Conservation (phyloP, 768 basidiomycete species). For the Xerocomellus intermedius region DNA sequence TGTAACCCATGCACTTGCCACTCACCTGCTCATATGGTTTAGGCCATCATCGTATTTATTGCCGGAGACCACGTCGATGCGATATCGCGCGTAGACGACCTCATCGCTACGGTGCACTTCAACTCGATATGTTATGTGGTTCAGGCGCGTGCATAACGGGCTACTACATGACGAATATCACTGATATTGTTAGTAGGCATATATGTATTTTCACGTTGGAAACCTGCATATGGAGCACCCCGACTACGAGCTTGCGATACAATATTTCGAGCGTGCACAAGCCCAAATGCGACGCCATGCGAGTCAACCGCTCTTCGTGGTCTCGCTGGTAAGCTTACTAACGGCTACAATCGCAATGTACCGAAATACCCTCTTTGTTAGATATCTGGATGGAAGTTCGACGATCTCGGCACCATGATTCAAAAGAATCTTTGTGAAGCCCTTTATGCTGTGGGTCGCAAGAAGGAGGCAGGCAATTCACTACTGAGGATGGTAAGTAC, state of each 20-base stretch:
- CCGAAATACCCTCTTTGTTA: not conserved
- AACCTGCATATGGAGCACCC: not conserved
- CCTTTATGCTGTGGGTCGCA: not conserved
- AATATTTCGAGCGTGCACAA: not conserved
- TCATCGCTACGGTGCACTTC: not conserved
- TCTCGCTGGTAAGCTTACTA: constrained; percentile 9
- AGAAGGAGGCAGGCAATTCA: not conserved
- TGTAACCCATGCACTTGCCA: not conserved
- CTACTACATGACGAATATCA: not conserved
- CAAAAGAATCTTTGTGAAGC: constrained; percentile 3
- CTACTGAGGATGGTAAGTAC: not conserved
- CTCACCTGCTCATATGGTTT: not conserved
- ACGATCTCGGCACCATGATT: not conserved
- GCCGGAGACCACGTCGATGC: not conserved
- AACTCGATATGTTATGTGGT: constrained; percentile 1
- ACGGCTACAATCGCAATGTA: no score
- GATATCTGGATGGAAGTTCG: constrained; percentile 9
- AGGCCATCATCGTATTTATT: constrained; percentile 7
- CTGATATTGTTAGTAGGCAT: not conserved
- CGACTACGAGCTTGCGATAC: constrained; percentile 4
- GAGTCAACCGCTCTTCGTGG: not conserved
- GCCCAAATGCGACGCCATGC: not conserved
- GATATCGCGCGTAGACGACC: constrained; percentile 4
- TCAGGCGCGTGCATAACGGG: not conserved
- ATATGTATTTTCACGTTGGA: constrained; percentile 7